Conservation (phyloP, 176 grass and related monocot species). For the Guadua angustifolia region DNA sequence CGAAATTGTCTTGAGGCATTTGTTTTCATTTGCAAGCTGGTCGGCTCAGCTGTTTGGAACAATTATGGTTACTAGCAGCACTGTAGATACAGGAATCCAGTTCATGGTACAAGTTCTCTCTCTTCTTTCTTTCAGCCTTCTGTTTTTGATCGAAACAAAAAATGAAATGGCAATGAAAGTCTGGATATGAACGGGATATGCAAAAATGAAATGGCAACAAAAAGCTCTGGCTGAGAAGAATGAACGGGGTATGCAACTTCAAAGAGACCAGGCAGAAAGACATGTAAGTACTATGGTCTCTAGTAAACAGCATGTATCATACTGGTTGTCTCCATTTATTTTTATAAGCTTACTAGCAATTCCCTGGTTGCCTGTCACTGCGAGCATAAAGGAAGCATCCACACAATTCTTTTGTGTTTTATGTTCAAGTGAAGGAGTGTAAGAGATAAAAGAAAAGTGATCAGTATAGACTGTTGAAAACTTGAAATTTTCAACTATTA, state of each 20-base stretch:
- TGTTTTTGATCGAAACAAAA: neutral
- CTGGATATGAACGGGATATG: no score
- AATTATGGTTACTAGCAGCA: neutral
- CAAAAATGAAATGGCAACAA: no score
- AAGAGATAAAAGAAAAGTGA: no score
- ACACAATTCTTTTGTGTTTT: no score
- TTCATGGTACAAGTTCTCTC: neutral
- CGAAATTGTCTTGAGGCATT: constrained; percentile 34
- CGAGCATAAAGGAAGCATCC: no score
- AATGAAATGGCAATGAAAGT: neutral
- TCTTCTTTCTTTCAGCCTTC: neutral
- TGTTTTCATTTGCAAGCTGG: constrained; percentile 17
- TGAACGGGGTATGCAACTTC: constrained; percentile 75
- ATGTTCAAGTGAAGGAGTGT: no score
- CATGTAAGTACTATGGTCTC: constrained; percentile 56
- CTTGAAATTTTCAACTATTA: no score
- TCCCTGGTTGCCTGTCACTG: neutral
- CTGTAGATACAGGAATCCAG: neutral
- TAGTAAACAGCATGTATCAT: neutral
- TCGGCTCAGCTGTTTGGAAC: constrained; percentile 35
- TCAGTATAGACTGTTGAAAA: no score
- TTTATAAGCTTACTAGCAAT: constrained; percentile 8
- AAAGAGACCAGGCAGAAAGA: constrained; percentile 82
- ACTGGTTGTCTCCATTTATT: constrained; percentile 19
- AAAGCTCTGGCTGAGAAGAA: constrained; percentile 87